Conservation (phyloP, 176 grass and related monocot genomes). For the Hordeum marinum region DNA sequence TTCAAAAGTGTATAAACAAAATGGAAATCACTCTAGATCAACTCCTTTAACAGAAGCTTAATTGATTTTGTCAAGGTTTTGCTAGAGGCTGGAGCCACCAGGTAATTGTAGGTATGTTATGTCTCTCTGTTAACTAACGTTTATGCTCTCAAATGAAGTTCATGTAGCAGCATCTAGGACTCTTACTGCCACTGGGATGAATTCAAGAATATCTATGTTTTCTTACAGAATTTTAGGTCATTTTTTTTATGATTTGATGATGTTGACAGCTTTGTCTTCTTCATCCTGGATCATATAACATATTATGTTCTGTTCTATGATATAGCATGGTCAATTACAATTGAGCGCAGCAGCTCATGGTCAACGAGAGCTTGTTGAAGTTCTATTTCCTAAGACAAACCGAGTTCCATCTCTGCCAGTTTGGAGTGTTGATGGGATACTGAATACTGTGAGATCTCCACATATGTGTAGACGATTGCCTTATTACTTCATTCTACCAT, state of each 20-base stretch:
- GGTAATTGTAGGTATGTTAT: neutral
- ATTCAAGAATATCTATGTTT: no score
- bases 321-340: conserved; percentile 22
- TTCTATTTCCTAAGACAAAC: conserved; percentile 25
- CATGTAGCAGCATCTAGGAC: neutral
- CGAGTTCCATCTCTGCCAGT: neutral
- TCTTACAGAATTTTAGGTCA: no score
- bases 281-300: neutral
- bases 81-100: neutral
- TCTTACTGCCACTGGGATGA: neutral
- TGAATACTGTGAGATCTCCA: neutral
- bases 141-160: neutral
- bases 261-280: neutral
- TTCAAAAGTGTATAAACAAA: no score
- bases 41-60: neutral
- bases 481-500: neutral
- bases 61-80: neutral
- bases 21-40: neutral
- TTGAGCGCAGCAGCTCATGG: conserved; percentile 22
- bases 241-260: neutral
- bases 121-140: neutral
- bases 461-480: neutral
- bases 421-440: conserved; percentile 29
- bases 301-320: neutral
- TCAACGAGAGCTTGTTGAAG: conserved; percentile 31